Conservation (phyloP, 2,329 filamentous ascomycete species). For the Karstenula rhodostoma region DNA sequence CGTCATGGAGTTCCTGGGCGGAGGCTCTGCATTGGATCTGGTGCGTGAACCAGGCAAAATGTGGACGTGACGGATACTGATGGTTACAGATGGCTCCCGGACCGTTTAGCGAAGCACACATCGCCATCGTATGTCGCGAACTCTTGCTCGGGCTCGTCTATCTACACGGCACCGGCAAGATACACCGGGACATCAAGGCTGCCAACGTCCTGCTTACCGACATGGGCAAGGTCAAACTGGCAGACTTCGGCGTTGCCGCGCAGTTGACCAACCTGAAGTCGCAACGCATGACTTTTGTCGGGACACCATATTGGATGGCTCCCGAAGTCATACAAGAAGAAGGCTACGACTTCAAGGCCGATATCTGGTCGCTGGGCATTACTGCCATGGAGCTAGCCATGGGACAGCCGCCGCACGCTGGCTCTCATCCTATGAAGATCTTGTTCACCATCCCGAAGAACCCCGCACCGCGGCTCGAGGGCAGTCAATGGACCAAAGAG, state of each 20-base stretch:
- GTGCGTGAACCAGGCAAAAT: conserved; percentile 60
- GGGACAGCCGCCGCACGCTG: conserved; percentile 91
- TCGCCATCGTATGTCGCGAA: conserved; percentile 93
- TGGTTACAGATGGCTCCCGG: conserved; percentile 80
- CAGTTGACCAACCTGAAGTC: conserved; percentile 98
- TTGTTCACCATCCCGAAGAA: conserved; percentile 96
- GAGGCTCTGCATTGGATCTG: conserved; percentile 92
- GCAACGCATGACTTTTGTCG: conserved; percentile 95
- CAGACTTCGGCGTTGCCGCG: conserved; percentile 95
- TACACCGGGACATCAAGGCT: conserved; percentile 96
- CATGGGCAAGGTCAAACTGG: conserved; percentile 89
- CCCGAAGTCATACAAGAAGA: conserved; percentile 98
- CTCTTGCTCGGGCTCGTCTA: conserved; percentile 91
- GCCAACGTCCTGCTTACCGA: conserved; percentile 95
- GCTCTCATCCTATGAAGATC: conserved; percentile 98
- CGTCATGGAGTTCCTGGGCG: conserved; percentile 97
- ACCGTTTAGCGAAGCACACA: conserved; percentile 85
- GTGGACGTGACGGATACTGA: conserved; percentile 28
- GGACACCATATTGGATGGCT: conserved; percentile 99
- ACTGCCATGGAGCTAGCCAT: conserved; percentile 91
- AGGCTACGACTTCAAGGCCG: conserved; percentile 96
- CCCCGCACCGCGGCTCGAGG: conserved; percentile 82
- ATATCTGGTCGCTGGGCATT: conserved; percentile 97
- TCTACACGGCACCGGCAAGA: conserved; percentile 91
- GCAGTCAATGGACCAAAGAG: conserved; percentile 79